A percentile compares a stretch with the other conserved stretches of the same genome.
Evolutionary conservation across 2,329 filamentous ascomycete species (phyloP).

Genomic region (Xylariaceae sp.): DNA sequence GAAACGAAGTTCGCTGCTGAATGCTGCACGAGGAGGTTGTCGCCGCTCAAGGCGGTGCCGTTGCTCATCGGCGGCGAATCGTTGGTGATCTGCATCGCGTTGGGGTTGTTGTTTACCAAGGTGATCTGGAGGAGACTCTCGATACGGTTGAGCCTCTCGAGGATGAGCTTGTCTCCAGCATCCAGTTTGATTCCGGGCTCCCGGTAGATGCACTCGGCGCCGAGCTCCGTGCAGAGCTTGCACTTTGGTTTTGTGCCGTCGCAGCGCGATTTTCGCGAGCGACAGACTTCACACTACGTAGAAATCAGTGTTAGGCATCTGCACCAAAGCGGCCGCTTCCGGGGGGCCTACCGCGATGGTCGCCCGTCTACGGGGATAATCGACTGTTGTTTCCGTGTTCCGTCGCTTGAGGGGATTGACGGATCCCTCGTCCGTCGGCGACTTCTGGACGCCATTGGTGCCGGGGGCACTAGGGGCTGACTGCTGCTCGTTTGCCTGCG

Average conservation of each 20-base stretch:
- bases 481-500: conserved; percentile 50
- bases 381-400: conserved; percentile 55
- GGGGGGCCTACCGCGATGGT: conserved; percentile 56
- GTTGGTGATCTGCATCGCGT: conserved; percentile 51
- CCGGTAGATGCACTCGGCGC: conserved; percentile 77
- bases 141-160: conserved; percentile 72
- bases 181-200: conserved; percentile 85
- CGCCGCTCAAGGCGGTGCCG: conserved; percentile 54
- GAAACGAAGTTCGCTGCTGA: conserved; percentile 45
- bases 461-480: conserved; percentile 21
- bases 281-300: conserved; percentile 70
- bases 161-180: conserved; percentile 77
- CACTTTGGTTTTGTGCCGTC: conserved; percentile 78
- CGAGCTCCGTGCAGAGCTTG: conserved; percentile 75
- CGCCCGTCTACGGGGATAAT: conserved; percentile 59
- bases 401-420: conserved; percentile 53
- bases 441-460: conserved; percentile 42
- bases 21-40: conserved; percentile 47
- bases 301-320: conserved; percentile 11
- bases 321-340: conserved; percentile 5
- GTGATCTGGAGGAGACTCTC: conserved; percentile 72
- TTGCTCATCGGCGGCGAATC: conserved; percentile 62
- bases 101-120: conserved; percentile 47
- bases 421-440: conserved; percentile 45
- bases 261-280: conserved; percentile 73